A percentile compares a stretch with the other conserved stretches of the same genome.
Evolutionary conservation across 148 eudicot species (phyloP).

Genomic region (Dysphania ambrosioides): DNA sequence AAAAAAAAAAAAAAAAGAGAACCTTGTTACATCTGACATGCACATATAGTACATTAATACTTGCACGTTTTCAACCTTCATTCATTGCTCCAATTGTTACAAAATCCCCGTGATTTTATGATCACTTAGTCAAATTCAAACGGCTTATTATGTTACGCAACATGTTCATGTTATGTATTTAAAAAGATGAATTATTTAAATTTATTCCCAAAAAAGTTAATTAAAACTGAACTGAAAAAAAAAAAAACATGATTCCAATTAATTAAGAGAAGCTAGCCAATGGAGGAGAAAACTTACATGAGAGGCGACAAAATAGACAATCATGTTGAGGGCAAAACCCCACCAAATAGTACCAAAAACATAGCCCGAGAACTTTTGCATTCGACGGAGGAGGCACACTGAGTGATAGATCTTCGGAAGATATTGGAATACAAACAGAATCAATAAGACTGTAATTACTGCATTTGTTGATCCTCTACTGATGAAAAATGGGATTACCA

Average conservation of each 20-base stretch:
- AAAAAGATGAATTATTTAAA: background rate
- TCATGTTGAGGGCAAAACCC: conserved; percentile 93
- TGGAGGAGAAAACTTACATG: conserved; percentile 52
- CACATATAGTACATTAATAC: no score
- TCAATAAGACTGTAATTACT: conserved; percentile 64
- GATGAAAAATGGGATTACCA: conserved; percentile 56
- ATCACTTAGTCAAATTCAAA: background rate
- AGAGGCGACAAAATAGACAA: conserved; percentile 87
- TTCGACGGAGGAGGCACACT: conserved; percentile 72
- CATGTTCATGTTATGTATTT: background rate
- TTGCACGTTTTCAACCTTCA: no score
- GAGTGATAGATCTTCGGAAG: conserved; percentile 93
- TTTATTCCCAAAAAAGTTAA: no score
- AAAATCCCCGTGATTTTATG: no score
- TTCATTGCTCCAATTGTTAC: no score
- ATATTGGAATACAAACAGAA: conserved; percentile 77
- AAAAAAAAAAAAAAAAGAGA: no score
- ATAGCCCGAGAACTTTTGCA: conserved; percentile 82
- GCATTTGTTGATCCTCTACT: conserved; percentile 47
- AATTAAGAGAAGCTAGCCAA: background rate
- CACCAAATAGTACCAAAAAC: conserved; percentile 97
- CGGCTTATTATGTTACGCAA: background rate
- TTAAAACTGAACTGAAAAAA: background rate
- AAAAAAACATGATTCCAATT: no score
- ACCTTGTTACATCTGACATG: no score